phyloP scores from a whole-genome alignment of 495 filamentous ascomycete genomes.

The Letharia lupina region DNA sequence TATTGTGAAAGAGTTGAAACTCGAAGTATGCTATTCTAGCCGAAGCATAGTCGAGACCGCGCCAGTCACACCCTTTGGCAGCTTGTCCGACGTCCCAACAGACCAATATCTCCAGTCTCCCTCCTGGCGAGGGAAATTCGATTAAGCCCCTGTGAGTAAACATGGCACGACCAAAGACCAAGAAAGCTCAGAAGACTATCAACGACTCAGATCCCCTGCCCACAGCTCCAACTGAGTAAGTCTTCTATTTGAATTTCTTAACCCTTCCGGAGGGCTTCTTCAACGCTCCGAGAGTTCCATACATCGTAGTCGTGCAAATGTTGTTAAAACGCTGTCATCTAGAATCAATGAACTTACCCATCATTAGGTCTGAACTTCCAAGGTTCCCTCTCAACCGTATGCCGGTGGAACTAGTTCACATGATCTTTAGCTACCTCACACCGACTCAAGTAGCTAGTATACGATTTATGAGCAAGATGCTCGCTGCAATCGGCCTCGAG shows the following conservation, averaged over 20 bases:
- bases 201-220: neutral
- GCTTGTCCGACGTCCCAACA: neutral
- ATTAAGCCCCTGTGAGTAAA: neutral
- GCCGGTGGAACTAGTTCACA: neutral
- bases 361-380: neutral
- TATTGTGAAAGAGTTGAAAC: too few relatives aligned
- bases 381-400: neutral
- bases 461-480: neutral
- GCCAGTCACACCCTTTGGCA: neutral
- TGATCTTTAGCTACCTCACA: neutral
- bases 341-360: neutral
- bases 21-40: too few relatives aligned
- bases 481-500: neutral
- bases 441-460: neutral
- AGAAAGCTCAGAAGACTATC: neutral
- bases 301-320: neutral
- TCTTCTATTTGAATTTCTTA: neutral
- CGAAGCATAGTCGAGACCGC: too few relatives aligned
- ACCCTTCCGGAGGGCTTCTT: too few relatives aligned
- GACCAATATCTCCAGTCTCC: neutral
- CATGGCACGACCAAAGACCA: neutral
- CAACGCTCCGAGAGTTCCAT: neutral
- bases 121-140: neutral
- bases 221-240: neutral
- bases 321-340: neutral